These are phyloP conservation scores for Coemansia sp. DNA, from an alignment of 192 early-diverging fungal genomes.

Conservation along the genomic window DNA sequence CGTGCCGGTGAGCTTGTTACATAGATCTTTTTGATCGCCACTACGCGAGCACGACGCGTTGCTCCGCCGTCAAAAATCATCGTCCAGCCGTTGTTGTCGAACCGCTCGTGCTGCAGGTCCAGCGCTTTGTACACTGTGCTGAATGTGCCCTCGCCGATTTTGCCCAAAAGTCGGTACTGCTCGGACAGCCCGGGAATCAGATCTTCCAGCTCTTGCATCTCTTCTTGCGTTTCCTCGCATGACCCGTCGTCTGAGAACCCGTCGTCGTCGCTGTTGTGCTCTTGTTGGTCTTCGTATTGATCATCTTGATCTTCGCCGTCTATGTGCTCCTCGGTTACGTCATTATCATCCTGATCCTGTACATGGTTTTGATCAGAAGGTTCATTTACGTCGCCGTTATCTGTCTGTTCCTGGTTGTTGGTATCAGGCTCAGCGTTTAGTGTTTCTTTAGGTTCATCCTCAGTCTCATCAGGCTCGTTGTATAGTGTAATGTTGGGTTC, in stretches of 20 bases:
- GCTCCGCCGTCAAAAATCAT: slow-evolving; percentile 33
- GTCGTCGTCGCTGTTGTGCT: slow-evolving; percentile 21
- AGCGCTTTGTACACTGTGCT: slow-evolving; percentile 90
- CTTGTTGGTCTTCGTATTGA: slow-evolving; percentile 6
- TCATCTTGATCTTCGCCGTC: slow-evolving; percentile 4
- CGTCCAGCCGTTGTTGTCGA: slow-evolving; percentile 71
- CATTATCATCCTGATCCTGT: slow-evolving; percentile 2
- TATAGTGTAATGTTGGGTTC: background rate
- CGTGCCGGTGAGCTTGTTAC: slow-evolving; percentile 74
- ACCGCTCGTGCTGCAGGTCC: slow-evolving; percentile 69
- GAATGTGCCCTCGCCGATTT: slow-evolving; percentile 91
- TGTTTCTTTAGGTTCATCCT: background rate
- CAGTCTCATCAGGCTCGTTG: background rate
- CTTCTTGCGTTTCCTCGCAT: slow-evolving; percentile 50
- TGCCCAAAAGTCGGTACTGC: slow-evolving; percentile 69
- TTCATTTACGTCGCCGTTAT: background rate
- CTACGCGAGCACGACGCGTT: slow-evolving; percentile 39
- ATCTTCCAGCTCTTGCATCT: slow-evolving; percentile 64
- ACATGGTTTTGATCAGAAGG: no score
- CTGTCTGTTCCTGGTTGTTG: background rate
- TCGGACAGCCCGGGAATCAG: slow-evolving; percentile 57
- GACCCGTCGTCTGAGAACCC: slow-evolving; percentile 6
- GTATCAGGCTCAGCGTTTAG: background rate
- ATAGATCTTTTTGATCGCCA: slow-evolving; percentile 89
- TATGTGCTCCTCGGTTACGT: background rate